Percentiles rank a stretch among this genome's conserved stretches.
These are phyloP conservation scores for Isatis tinctoria DNA, from an alignment of 345 rosid species.

Conservation along the genomic window DNA sequence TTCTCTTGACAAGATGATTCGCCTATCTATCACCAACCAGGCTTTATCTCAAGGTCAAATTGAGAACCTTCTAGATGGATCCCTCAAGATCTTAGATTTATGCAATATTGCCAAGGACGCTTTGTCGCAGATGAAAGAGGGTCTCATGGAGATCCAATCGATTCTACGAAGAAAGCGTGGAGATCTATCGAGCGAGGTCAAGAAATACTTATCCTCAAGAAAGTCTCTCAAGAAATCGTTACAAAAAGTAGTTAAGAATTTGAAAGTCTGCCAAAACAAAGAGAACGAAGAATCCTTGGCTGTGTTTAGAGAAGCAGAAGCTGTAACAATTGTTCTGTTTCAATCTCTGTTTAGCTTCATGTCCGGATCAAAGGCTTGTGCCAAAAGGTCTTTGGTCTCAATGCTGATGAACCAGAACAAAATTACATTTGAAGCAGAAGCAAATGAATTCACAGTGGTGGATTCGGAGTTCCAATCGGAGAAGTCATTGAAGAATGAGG, in stretches of 20 bases:
- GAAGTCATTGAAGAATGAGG: constrained; percentile 1
- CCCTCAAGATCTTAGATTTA: constrained; percentile 29
- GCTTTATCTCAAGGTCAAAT: constrained; percentile 28
- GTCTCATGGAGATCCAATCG: constrained; percentile 29
- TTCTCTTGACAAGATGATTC: constrained; percentile 24
- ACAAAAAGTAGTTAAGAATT: constrained; percentile 13
- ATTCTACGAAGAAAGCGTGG: constrained; percentile 21
- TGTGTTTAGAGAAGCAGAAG: constrained; percentile 35
- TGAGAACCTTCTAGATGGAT: constrained; percentile 31
- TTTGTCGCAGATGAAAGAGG: constrained; percentile 25
- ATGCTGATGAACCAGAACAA: constrained; percentile 34
- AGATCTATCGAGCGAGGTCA: neutral
- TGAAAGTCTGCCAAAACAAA: constrained; percentile 16
- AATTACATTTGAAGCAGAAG: constrained; percentile 22
- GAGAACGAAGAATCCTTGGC: neutral
- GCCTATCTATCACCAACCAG: constrained; percentile 27
- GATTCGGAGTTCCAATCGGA: constrained; percentile 29
- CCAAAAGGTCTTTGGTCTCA: constrained; percentile 36
- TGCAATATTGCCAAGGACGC: constrained; percentile 28
- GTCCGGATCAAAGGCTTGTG: constrained; percentile 27
- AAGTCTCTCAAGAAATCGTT: constrained; percentile 21
- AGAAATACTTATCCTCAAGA: constrained; percentile 24
- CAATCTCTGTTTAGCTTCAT: constrained; percentile 39
- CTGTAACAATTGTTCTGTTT: constrained; percentile 22
- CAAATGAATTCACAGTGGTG: constrained; percentile 30